Conservation (phyloP, 2,329 filamentous ascomycete species). For the Penicillium sp. region DNA sequence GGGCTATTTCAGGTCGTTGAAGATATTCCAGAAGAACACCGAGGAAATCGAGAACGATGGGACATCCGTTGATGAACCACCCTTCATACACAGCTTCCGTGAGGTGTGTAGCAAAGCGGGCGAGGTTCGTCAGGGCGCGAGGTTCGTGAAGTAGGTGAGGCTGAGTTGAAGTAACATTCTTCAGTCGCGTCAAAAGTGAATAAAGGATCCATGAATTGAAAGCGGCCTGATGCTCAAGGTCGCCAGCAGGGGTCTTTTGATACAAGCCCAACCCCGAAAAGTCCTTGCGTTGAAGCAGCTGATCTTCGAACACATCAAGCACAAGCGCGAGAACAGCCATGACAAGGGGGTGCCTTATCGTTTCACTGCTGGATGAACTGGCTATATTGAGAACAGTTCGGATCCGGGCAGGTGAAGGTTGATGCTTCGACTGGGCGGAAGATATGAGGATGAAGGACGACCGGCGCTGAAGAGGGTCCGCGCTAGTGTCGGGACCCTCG, state of each 20-base stretch:
- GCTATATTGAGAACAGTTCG: conserved; percentile 58
- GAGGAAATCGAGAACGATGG: conserved; percentile 75
- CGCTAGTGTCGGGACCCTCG: conserved; percentile 42
- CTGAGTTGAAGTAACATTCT: conserved; percentile 63
- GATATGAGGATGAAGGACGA: conserved; percentile 90
- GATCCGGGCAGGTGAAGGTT: conserved; percentile 57
- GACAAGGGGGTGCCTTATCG: conserved; percentile 62
- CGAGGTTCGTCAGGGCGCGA: conserved; percentile 77
- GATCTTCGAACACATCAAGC: conserved; percentile 74
- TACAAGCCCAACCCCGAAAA: conserved; percentile 83
- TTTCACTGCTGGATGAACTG: conserved; percentile 42
- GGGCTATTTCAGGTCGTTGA: conserved; percentile 73
- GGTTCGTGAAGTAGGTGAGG: conserved; percentile 72
- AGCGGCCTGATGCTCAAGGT: conserved; percentile 88
- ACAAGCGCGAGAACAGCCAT: conserved; percentile 73
- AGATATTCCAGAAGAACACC: conserved; percentile 83
- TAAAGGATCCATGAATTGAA: conserved; percentile 87
- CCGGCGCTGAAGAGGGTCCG: conserved; percentile 65
- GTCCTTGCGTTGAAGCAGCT: conserved; percentile 79
- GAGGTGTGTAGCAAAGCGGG: conserved; percentile 72
- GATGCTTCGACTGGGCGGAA: conserved; percentile 55
- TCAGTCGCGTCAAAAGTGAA: conserved; percentile 65
- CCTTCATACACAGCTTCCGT: conserved; percentile 90
- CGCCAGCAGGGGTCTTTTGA: conserved; percentile 82
- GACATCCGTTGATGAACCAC: conserved; percentile 88